phyloP scores from a whole-genome alignment of 257 asterid genomes.

The Solanum sitiens region DNA sequence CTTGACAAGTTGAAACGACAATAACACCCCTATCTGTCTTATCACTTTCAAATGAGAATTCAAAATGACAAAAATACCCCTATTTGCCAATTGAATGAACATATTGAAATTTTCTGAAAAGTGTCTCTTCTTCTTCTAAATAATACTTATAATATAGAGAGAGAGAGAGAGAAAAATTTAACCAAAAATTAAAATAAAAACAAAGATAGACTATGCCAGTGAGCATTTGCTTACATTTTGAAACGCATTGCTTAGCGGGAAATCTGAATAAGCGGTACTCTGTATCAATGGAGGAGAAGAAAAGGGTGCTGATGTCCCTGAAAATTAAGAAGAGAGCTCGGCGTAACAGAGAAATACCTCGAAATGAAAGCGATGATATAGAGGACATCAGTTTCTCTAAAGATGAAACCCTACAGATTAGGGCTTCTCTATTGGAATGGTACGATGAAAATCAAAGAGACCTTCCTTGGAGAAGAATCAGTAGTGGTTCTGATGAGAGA shows the following conservation, averaged over 20 bases:
- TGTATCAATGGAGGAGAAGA: slow-evolving; percentile 7
- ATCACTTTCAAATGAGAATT: no score
- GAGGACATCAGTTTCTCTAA: slow-evolving; percentile 59
- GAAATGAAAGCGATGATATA: slow-evolving; percentile 31
- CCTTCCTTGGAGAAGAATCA: slow-evolving; percentile 85
- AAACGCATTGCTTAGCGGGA: slow-evolving; percentile 39
- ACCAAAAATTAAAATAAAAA: no score
- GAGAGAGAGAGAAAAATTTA: no score
- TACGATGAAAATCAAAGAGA: slow-evolving; percentile 69
- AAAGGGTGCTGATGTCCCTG: background rate
- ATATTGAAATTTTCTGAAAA: no score
- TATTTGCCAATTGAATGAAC: no score
- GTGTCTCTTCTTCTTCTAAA: no score
- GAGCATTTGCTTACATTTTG: slow-evolving; percentile 9
- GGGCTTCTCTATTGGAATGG: slow-evolving; percentile 77
- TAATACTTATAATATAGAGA: no score
- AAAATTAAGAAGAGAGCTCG: slow-evolving; percentile 22
- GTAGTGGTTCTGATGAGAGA: slow-evolving; percentile 25
- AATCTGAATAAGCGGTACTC: slow-evolving; percentile 10
- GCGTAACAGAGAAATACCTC: background rate
- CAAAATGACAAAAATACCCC: no score
- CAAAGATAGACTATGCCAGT: background rate
- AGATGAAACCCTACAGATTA: slow-evolving; percentile 40
- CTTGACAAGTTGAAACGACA: no score
- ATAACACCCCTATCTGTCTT: no score